Conservation (phyloP, 1,139 yeast species). For the Torulaspora pretoriensis region DNA sequence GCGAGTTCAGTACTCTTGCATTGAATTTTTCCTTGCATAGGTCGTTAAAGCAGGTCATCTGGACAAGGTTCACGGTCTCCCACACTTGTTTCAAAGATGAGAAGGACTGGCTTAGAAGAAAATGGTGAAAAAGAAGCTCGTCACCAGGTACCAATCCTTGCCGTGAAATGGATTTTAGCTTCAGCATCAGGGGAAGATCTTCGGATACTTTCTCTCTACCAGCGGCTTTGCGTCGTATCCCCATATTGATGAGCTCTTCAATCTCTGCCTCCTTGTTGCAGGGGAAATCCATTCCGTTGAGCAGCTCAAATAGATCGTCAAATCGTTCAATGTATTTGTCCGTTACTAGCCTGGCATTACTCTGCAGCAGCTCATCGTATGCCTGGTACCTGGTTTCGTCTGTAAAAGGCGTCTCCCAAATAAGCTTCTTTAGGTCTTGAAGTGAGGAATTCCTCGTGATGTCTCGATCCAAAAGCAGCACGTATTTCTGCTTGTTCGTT, state of each 20-base stretch:
- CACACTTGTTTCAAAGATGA: slow-evolving; percentile 26
- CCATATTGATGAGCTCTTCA: slow-evolving; percentile 25
- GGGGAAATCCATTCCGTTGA: slow-evolving; percentile 32
- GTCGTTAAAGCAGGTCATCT: slow-evolving; percentile 35
- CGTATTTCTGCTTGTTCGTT: slow-evolving; percentile 37
- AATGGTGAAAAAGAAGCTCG: slow-evolving; percentile 32
- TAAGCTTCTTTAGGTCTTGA: slow-evolving; percentile 40
- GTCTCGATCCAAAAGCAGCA: slow-evolving; percentile 29
- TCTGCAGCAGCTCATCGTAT: slow-evolving; percentile 34
- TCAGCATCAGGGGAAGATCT: slow-evolving; percentile 26
- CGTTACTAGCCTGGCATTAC: slow-evolving; percentile 26
- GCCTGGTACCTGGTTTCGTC: slow-evolving; percentile 36
- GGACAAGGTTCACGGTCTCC: slow-evolving; percentile 34
- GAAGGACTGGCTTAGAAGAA: slow-evolving; percentile 25
- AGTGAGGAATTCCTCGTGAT: slow-evolving; percentile 38
- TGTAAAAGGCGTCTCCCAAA: slow-evolving; percentile 41
- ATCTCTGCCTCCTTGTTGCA: slow-evolving; percentile 33
- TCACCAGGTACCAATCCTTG: slow-evolving; percentile 35
- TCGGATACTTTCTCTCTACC: slow-evolving; percentile 18
- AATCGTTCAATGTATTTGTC: slow-evolving; percentile 33
- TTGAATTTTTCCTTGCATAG: slow-evolving; percentile 32
- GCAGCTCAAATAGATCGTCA: slow-evolving; percentile 29
- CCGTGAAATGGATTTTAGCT: slow-evolving; percentile 32
- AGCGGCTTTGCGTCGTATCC: slow-evolving; percentile 21
- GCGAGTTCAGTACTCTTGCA: slow-evolving; percentile 25